Base-by-base conservation (phyloP, 1,284 basidiomycete genomes). In the Cryptococcus amylolentus region DNA sequence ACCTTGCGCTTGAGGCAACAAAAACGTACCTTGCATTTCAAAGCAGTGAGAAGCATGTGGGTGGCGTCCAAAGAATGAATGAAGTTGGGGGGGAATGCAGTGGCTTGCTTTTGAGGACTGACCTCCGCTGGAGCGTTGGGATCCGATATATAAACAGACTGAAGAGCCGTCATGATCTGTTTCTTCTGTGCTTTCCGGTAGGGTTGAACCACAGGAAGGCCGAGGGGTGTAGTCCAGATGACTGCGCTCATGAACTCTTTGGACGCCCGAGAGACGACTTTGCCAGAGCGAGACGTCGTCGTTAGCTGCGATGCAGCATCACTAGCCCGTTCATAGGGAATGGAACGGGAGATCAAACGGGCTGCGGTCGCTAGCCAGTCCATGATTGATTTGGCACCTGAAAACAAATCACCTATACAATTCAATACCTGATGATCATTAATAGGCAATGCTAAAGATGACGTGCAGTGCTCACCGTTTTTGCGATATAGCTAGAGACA, bases 41-140 rank as follows among this genome's bases (percentile, higher is more conserved):
- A 81, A n/a, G 95, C 94, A 1, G 94, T 98, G 63, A 98, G 79
- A 83, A 98, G 88, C 94, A 99, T 98, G 78, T 99, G 96, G 1
- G 95, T 97, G 4, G 96, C 96, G 75, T 99, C 96, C 49, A 98
- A 82, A 68, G 89, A 92, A 77, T 99, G 96, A 57, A 98, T 91
- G 72, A 95, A 98, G 81, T 99, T 99, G 41, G 95, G 96, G 12
- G 95, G 95, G 85, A 99, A 98, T 2, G 95, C 96, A 2, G 90
- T 86, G 0, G 93, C 88, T 76, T 99, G 95, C 76, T 96, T 96
- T 60, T 81, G 69, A 0, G 90, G 79, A 66, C 92, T 89, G 40
- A 98, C 94, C 76, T 89, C 84, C 37, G 87, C 81, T 13, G 87
- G 86, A 0, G 83, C 77, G 63, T 88, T 86, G 0, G 94, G 93